Base-by-base conservation (phyloP, 2,329 filamentous ascomycete genomes). In the Neofusicoccum laricinum region DNA sequence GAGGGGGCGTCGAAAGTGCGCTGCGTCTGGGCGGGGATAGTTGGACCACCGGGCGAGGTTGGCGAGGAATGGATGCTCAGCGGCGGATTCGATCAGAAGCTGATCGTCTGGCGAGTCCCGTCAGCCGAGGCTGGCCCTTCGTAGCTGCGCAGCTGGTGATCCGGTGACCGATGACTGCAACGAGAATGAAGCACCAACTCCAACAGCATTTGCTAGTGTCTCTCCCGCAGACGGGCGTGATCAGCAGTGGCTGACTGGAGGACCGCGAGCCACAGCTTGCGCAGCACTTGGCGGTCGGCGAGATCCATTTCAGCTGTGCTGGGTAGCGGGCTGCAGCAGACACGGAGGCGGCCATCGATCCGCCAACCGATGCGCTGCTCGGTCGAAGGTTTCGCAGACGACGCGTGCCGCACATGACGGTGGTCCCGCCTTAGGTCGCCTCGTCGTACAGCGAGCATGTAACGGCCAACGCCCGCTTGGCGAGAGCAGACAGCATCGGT, bases 21-120 rank as follows among this genome's bases (percentile, higher is more conserved):
- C 34, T 85, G 84, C 70, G 75, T 88, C 25, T 87, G 84, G 80
- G 81, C 84, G 2, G 86, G 85, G 0, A 73, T 70, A 63, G 75
- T 85, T 15, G 66, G 71, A 21, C 64, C 70, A 61, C 68, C 67
- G 11, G 68, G 70, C 19, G 67, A 68, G 61, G 66, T 71, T 34
- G 65, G 62, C 57, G 78, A 80, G 65, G 86, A 88, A 72, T 80
- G 82, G 73, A 70, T 89, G 62, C 78, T 89, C 34, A 88, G 84
- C 74, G 87, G 87, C 25, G 87, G 86, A 1, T 89, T 89, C 73
- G 87, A 89, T 75, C 85, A 85, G 70, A 82, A 76, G 66, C 73
- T 89, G 66, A 80, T 88, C 66, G 72, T 88, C 38, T 89, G 87
- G 87, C 48, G 43, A 41, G 34, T 25, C 4, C 49, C 48, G 48